Conservation (phyloP, 2,329 filamentous ascomycete genomes). For the Penicillium verrucosum region DNA sequence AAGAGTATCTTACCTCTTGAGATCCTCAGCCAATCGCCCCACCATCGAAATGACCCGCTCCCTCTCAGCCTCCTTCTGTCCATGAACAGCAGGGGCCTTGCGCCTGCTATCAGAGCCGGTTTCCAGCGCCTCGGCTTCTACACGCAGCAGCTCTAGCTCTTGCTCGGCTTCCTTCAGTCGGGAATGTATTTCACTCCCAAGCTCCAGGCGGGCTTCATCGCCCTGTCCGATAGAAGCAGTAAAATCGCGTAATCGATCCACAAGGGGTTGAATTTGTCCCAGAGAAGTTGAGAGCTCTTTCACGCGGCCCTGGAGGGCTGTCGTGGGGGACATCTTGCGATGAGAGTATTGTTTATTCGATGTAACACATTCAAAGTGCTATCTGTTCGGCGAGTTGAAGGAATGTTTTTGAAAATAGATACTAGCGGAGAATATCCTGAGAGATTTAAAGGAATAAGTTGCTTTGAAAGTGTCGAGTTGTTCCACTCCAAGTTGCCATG, state of each 20-base stretch:
- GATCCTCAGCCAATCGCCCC: conserved; percentile 64
- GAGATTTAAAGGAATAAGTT: background rate
- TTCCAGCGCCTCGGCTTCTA: conserved; percentile 71
- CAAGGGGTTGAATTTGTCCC: conserved; percentile 53
- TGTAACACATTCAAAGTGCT: background rate
- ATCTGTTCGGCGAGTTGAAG: no score
- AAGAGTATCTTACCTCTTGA: conserved; percentile 59
- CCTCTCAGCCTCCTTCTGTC: conserved; percentile 60
- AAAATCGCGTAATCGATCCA: conserved; percentile 57
- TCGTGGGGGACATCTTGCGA: conserved; percentile 38
- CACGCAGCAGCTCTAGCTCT: conserved; percentile 73
- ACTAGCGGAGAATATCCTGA: background rate
- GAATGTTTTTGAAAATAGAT: no score
- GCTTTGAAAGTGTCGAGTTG: conserved; percentile 8
- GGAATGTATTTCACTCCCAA: conserved; percentile 76
- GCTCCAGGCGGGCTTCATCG: conserved; percentile 65
- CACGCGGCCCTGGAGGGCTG: conserved; percentile 48
- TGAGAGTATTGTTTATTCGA: background rate
- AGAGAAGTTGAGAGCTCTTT: conserved; percentile 53
- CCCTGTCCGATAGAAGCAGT: conserved; percentile 62
- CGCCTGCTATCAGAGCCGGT: conserved; percentile 40
- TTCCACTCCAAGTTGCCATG: conserved; percentile 26
- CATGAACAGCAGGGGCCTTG: conserved; percentile 32
- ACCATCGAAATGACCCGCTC: conserved; percentile 65
- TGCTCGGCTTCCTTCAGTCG: conserved; percentile 75